Base-by-base conservation (phyloP, 495 filamentous ascomycete species). In the Acidomyces sp. region DNA sequence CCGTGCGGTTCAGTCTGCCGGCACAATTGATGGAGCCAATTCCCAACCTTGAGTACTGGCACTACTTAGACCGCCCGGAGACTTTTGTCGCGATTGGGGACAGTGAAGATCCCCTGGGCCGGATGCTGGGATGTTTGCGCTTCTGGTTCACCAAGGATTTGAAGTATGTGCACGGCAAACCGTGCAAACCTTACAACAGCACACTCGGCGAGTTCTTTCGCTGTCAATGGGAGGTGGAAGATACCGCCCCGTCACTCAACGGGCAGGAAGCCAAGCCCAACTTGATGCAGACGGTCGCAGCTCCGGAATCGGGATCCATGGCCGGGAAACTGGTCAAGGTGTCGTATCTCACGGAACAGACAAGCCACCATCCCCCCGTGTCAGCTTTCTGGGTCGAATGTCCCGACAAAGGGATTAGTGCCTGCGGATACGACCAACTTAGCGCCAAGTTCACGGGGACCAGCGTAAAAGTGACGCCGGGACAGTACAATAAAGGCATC, bases 101-200 rank as follows among this genome's bases (percentile, higher is more conserved):
- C 53, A 88, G 88, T 6, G 80, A 95, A 46, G 85, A 95, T 49
- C 70, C 75, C 6, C 65, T 95, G 36, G 88, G 85, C 46, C 85
- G 90, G 41, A 95, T 93, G 79, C 70, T 97, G 28, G 87, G 81
- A 46, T 81, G 92, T 23, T 62, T 94, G 53, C 75, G 90, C 24
- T 97, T 97, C 58, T 97, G 90, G 90, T 96, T 95, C 50, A 94
- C 90, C 18, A 96, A 96, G 57, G 90, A 97, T 56, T 58, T 97
- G 70, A 97, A 96, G 75, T 97, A 94, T 53, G 84, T 93, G 50
- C 96, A 96, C 60, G 88, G 90, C 32, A 93, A 87, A 64, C 90
- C 90, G 7, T 94, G 85, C 73, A 97, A 97, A 60, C 90, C 90
- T 5, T 97, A 97, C 62, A 97, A 97, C 59, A 94, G 87, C 26